Evolutionary conservation across 2,329 filamentous ascomycete species (phyloP), one percentile per base, ranked within the genome.

Genomic region (Aschersonia sp.): DNA sequence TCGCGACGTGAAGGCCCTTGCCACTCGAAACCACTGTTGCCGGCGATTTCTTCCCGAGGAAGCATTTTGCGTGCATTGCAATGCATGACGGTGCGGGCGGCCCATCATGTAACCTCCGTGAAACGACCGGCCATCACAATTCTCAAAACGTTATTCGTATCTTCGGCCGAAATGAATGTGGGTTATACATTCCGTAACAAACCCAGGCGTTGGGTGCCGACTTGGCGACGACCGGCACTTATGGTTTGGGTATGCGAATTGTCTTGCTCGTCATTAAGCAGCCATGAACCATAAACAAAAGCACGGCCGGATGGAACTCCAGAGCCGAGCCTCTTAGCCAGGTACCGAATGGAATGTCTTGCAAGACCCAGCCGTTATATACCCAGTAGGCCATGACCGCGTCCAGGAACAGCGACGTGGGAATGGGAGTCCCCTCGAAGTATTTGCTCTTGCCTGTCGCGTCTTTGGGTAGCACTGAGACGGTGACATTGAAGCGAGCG

Each of bases 401-500:
- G 52, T 87, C 88, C 55, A 94, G 80, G 2, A 75, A 82, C 30
- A 97, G 72, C 30, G 85, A 89, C 3, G 89, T 97, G 1, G 92
- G 92, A 58, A 97, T 96, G 1, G 92, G 92, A 0, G 91, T 94
- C 57, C 92, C 92, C 69, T 98, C 92, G 57, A 98, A 98, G 69
- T 94, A 98, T 61, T 85, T 78, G 51, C 85, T 88, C 71, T 98
- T 98, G 56, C 92, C 92, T 0, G 77, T 79, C 45, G 81, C 84
- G 63, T 98, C 92, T 68, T 97, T 96, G 52, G 92, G 92, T 9
- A 98, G 78, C 56, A 83, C 81, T 38, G 82, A 76, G 40, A 92
- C 89, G 9, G 92, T 97, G 46, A 98, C 92, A 65, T 98, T 98
- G 80, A 98, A 98, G 54, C 92, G 85, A 44, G 92, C 92, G 9